Evolutionary conservation across 2,329 filamentous ascomycete genomes (phyloP).

Genomic region (Septoria petroselini): DNA sequence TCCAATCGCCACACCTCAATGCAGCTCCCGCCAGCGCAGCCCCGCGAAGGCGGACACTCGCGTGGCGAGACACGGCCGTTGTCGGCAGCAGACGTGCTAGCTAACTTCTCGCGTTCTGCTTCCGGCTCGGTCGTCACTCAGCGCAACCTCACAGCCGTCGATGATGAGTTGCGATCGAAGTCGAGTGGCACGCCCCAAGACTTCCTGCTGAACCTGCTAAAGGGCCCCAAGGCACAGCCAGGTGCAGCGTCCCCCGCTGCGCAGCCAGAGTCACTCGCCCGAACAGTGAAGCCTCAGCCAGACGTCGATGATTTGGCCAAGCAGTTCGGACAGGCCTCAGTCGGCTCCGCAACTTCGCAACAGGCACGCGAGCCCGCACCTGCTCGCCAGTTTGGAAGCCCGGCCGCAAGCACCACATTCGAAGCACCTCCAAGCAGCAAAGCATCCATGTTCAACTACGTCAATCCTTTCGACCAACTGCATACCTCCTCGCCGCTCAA

Average conservation of each 20-base stretch:
- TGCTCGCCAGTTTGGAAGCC: constrained; percentile 33
- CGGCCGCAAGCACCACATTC: constrained; percentile 37
- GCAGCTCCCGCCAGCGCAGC: constrained; percentile 21
- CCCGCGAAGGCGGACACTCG: constrained; percentile 20
- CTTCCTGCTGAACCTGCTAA: constrained; percentile 80
- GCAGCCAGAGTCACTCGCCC: constrained; percentile 22
- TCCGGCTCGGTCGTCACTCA: constrained; percentile 34
- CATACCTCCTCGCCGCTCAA: constrained; percentile 64
- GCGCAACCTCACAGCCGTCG: constrained; percentile 33
- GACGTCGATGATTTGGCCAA: constrained; percentile 45
- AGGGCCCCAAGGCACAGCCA: constrained; percentile 52
- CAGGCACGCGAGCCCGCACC: constrained; percentile 30
- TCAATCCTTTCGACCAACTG: constrained; percentile 69
- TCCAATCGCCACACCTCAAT: constrained; percentile 22
- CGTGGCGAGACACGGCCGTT: constrained; percentile 33
- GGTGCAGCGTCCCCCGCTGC: constrained; percentile 39
- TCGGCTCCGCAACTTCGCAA: constrained; percentile 39
- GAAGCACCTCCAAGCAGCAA: constrained; percentile 41
- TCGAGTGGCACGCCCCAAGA: constrained; percentile 55
- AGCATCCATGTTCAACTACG: constrained; percentile 61
- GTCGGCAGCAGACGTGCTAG: constrained; percentile 58
- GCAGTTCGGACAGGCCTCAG: constrained; percentile 45
- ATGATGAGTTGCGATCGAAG: constrained; percentile 32
- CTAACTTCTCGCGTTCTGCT: constrained; percentile 53
- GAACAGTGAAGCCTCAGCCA: constrained; percentile 19